Conservation (phyloP, 768 basidiomycete genomes). For the Psilocybe sp. region DNA sequence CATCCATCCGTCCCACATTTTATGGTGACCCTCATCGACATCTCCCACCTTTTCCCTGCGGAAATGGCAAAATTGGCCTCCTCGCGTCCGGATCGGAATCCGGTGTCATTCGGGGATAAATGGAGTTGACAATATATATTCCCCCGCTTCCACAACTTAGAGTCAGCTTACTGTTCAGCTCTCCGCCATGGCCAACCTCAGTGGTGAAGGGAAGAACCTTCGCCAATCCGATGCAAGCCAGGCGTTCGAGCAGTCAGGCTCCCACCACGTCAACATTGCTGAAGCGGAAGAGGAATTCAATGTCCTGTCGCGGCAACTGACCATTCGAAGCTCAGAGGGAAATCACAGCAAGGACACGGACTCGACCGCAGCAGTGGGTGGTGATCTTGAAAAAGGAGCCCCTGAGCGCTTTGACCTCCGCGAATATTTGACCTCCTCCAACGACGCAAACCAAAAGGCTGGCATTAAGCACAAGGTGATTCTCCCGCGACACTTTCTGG, state of each 20-base stretch:
- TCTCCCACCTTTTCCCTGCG: too few relatives aligned
- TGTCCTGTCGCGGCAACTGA: constrained; percentile 47
- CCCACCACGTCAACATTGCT: constrained; percentile 44
- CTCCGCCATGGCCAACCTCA: too few relatives aligned
- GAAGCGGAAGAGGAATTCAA: constrained; percentile 53
- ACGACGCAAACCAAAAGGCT: constrained; percentile 60
- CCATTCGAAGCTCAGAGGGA: constrained; percentile 23
- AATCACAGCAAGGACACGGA: constrained; percentile 18
- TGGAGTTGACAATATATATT: too few relatives aligned
- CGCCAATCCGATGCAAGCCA: not conserved
- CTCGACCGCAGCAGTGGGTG: constrained; percentile 29
- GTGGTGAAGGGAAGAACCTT: too few relatives aligned
- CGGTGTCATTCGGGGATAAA: too few relatives aligned
- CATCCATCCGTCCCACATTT: too few relatives aligned
- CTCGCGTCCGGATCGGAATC: too few relatives aligned
- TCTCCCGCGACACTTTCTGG: not conserved
- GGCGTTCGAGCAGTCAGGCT: not conserved
- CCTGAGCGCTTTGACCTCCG: constrained; percentile 55
- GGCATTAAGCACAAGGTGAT: constrained; percentile 65
- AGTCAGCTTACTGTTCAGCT: too few relatives aligned
- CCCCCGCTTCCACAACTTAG: too few relatives aligned
- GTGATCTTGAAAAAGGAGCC: constrained; percentile 40
- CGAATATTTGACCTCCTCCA: constrained; percentile 65
- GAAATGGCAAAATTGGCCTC: too few relatives aligned
- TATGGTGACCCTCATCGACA: too few relatives aligned